Evolutionary conservation across 2,329 filamentous ascomycete genomes (phyloP), one percentile per base, ranked within the genome.

Genomic region (Akanthomyces dipterigenus): DNA sequence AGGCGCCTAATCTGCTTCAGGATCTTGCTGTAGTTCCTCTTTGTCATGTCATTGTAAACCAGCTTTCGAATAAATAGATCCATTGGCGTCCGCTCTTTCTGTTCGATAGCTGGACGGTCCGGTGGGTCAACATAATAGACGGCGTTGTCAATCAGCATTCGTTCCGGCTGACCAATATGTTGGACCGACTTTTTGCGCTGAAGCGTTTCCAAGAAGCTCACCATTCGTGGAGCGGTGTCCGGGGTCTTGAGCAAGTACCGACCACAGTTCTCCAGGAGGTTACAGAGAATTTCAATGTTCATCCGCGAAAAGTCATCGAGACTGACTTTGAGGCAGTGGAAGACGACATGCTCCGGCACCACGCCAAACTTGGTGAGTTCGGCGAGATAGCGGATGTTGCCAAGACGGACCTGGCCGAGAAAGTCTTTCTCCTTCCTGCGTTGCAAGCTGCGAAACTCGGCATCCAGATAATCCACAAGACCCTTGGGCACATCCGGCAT

Each of bases 201-300:
- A 16, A 99, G 79, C 0, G 93, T 99, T 74, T 99, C 95, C 26
- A 99, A 77, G 72, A 99, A 99, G 0, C 91, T 93, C 1, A 82
- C 80, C 95, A 99, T 99, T 48, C 95, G 87, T 9, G 93, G 93
- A 11, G 90, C 88, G 0, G 96, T 98, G 64, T 98, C 93, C 0
- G 91, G 88, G 67, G 95, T 98, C 55, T 93, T 90, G 62, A 99
- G 82, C 24, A 99, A 80, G 74, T 97, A 99, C 20, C 95, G 87
- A 48, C 95, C 95, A 70, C 96, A 99, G 65, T 98, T 98, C 73
- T 99, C 95, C 24, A 99, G 82, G 31, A 99, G 80, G 70, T 96
- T 96, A 70, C 93, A 96, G 65, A 99, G 93, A 68, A 99, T 97
- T 73, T 99, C 96, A 65, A 99, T 97, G 70, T 99, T 99, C 90